Percentiles rank a stretch among this genome's conserved stretches.
phyloP scores from a whole-genome alignment of 1,284 basidiomycete species.

The Tilletia caries region DNA sequence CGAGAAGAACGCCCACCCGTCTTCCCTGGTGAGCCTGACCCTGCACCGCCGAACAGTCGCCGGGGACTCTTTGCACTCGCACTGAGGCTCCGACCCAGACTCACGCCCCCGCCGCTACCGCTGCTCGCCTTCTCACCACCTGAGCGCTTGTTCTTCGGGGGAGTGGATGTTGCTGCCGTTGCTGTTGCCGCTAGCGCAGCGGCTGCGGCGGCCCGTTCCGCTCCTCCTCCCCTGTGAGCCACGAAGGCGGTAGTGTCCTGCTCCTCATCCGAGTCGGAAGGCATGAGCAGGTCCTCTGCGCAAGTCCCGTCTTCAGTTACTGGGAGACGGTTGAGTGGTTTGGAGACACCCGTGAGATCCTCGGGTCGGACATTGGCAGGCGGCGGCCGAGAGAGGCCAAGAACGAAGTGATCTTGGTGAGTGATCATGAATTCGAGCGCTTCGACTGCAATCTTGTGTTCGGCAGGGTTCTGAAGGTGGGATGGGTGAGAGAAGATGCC shows the following conservation, averaged over 20 bases:
- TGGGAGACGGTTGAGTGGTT: constrained; percentile 25
- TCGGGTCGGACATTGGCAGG: constrained; percentile 33
- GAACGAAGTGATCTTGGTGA: constrained; percentile 51
- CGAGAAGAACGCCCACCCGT: not conserved
- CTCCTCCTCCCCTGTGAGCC: constrained; percentile 50
- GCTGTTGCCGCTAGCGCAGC: not conserved
- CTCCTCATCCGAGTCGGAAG: constrained; percentile 52
- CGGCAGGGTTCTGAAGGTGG: constrained; percentile 60
- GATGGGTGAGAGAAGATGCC: constrained; percentile 72
- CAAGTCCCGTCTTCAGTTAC: constrained; percentile 12
- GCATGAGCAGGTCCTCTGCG: constrained; percentile 26
- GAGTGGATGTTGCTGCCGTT: not conserved
- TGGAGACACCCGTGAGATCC: constrained; percentile 43
- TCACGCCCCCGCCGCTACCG: not conserved
- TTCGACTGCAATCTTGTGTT: constrained; percentile 79
- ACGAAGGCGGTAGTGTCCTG: constrained; percentile 36
- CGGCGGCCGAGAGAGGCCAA: constrained; percentile 44
- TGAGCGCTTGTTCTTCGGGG: not conserved
- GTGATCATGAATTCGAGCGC: constrained; percentile 92
- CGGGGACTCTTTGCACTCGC: constrained; percentile 5
- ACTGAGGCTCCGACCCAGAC: not conserved
- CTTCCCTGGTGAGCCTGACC: not conserved
- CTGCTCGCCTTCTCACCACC: not conserved
- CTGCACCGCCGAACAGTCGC: constrained; percentile 1
- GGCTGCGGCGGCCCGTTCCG: constrained; percentile 16